These are phyloP conservation scores for Neurospora sp. DNA, from an alignment of 495 filamentous ascomycete genomes.

Conservation along the genomic window DNA sequence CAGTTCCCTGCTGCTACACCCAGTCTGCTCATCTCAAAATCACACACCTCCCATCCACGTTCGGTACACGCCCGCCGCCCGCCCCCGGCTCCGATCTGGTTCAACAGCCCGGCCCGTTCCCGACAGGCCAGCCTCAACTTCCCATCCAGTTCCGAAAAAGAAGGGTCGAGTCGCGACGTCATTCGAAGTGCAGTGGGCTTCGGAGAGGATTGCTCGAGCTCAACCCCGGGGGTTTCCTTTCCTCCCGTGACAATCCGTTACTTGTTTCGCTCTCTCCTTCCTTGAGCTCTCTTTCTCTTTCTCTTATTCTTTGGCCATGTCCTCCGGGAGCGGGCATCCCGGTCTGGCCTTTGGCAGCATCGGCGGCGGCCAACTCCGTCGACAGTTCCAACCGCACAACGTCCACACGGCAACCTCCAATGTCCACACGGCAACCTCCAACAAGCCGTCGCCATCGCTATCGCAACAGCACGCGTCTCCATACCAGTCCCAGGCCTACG, in stretches of 20 bases:
- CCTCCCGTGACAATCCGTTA: not conserved
- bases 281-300: not conserved
- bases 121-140: not conserved
- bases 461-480: constrained; percentile 25
- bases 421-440: constrained; percentile 24
- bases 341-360: constrained; percentile 17
- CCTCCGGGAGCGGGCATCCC: constrained; percentile 18
- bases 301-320: constrained; percentile 18
- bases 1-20: not conserved
- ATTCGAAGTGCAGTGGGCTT: not conserved
- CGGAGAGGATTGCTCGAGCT: not conserved
- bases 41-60: not conserved
- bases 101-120: not conserved
- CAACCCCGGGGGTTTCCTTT: not conserved
- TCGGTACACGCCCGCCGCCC: not conserved
- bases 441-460: constrained; percentile 28
- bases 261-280: constrained; percentile 5
- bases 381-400: constrained; percentile 26
- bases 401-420: constrained; percentile 25
- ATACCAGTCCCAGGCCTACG: constrained; percentile 9
- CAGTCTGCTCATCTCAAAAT: not conserved
- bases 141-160: not conserved
- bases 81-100: not conserved
- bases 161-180: constrained; percentile 2
- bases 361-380: constrained; percentile 9